Conservation (phyloP, 192 early-diverging fungal species). For the Coemansia sp. region DNA sequence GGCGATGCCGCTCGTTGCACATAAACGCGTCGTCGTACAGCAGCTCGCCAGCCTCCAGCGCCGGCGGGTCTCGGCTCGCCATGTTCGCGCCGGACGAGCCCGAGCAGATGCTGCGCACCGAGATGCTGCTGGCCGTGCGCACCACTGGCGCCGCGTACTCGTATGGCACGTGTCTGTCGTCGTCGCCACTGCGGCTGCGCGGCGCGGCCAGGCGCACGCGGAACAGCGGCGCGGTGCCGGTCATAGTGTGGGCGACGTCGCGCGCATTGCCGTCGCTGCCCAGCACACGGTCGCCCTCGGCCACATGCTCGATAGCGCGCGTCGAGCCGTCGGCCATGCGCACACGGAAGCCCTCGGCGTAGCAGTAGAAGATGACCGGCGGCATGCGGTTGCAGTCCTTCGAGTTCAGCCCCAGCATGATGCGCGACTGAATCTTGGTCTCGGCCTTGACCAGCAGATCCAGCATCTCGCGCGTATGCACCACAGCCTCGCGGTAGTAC, state of each 20-base stretch:
- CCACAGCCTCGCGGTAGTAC: conserved; percentile 97
- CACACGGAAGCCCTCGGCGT: conserved; percentile 44
- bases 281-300: conserved; percentile 37
- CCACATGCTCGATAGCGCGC: conserved; percentile 27
- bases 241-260: conserved; percentile 32
- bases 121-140: conserved; percentile 48
- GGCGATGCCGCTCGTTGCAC: conserved; percentile 43
- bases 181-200: not conserved
- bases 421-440: conserved; percentile 98
- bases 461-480: conserved; percentile 94
- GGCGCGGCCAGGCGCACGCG: conserved; percentile 23
- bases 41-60: conserved; percentile 21
- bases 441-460: conserved; percentile 97
- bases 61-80: not conserved
- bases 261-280: conserved; percentile 40
- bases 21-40: conserved; percentile 39
- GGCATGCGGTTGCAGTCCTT: conserved; percentile 99
- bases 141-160: conserved; percentile 26
- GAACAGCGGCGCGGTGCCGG: conserved; percentile 35
- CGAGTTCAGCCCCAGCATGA: conserved; percentile 99
- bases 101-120: conserved; percentile 49
- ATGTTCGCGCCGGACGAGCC: conserved; percentile 2
- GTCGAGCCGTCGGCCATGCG: conserved; percentile 52
- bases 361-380: conserved; percentile 82
- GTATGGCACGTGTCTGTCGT: conserved; percentile 16